A percentile compares a stretch with the other conserved stretches of the same genome.
Evolutionary conservation across 192 early-diverging fungal species (phyloP).

Genomic region (Gigaspora rosea): DNA sequence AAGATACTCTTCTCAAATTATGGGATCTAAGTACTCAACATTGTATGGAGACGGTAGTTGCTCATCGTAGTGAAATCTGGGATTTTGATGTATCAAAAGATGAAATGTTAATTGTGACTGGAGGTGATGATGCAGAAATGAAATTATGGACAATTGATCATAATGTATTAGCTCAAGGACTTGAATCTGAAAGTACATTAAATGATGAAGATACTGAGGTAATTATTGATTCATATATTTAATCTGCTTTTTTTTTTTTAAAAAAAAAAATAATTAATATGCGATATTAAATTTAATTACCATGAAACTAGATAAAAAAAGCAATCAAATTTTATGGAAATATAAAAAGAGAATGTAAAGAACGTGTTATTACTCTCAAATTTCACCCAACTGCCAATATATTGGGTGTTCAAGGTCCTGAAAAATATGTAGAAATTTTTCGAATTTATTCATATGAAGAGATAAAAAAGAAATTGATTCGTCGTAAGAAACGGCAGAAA

Average conservation of each 20-base stretch:
- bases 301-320: slow-evolving; percentile 46
- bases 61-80: slow-evolving; percentile 96
- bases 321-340: slow-evolving; percentile 75
- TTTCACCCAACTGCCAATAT: slow-evolving; percentile 81
- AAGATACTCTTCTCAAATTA: slow-evolving; percentile 94
- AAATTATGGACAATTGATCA: slow-evolving; percentile 87
- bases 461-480: slow-evolving; percentile 79
- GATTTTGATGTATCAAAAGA: slow-evolving; percentile 71
- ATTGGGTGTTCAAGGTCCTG: slow-evolving; percentile 78
- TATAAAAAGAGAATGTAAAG: slow-evolving; percentile 77
- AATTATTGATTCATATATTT: neutral
- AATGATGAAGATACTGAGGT: slow-evolving; percentile 48
- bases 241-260: neutral
- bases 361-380: slow-evolving; percentile 75
- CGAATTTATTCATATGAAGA: slow-evolving; percentile 76
- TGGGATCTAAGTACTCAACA: slow-evolving; percentile 95
- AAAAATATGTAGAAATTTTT: slow-evolving; percentile 83
- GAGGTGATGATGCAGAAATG: slow-evolving; percentile 80
- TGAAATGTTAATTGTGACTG: slow-evolving; percentile 74
- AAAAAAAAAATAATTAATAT: too few relatives aligned
- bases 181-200: slow-evolving; percentile 48
- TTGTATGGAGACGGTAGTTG: slow-evolving; percentile 92
- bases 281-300: neutral
- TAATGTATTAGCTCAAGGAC: slow-evolving; percentile 55
- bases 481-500: slow-evolving; percentile 73